Evolutionary conservation across 2,329 filamentous ascomycete species (phyloP), one percentile per base, ranked within the genome.

Genomic region (Hymenoscyphus occultus): DNA sequence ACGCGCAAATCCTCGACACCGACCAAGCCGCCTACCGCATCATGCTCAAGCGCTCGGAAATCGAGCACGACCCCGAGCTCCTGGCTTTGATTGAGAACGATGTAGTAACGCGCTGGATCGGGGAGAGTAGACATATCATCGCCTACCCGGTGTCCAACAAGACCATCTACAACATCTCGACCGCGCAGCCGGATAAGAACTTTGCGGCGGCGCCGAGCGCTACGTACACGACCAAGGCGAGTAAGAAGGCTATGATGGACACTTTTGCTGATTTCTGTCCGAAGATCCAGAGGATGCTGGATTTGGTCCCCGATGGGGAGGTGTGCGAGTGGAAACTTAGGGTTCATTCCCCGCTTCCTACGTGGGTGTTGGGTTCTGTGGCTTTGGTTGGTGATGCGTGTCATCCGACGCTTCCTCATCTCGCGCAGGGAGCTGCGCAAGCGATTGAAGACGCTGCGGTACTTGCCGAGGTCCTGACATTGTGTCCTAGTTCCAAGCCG

Each of bases 1-100:
- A 69, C 12, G 69, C 82, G 28, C 80, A 85, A 62, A 84, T 89
- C 70, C 80, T 86, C 65, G 88, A 91, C 66, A 92, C 90, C 0
- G 86, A 89, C 3, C 89, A 93, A 77, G 90, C 91, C 0, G 89
- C 90, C 2, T 93, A 93, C 79, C 85, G 90, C 13, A 91, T 93
- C 76, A 90, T 93, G 85, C 82, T 93, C 19, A 84, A 83, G 1
- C 85, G 90, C 13, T 82, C 85, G 39, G 81, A 89, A 65, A 90
- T 93, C 84, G 77, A 81, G 64, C 70, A 83, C 28, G 89, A 93
- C 70, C 83, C 89, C 0, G 88, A 91, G 68, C 80, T 92, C 59
- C 79, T 89, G 62, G 81, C 78, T n/a, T 81, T 93, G 10, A 80
- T 93, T 28, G 85, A 91, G 70, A 81, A 83, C 56, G 84, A 92